Percentiles rank a stretch among this genome's conserved stretches.
phyloP scores from a whole-genome alignment of 257 asterid genomes.

The Cruciata laevipes region DNA sequence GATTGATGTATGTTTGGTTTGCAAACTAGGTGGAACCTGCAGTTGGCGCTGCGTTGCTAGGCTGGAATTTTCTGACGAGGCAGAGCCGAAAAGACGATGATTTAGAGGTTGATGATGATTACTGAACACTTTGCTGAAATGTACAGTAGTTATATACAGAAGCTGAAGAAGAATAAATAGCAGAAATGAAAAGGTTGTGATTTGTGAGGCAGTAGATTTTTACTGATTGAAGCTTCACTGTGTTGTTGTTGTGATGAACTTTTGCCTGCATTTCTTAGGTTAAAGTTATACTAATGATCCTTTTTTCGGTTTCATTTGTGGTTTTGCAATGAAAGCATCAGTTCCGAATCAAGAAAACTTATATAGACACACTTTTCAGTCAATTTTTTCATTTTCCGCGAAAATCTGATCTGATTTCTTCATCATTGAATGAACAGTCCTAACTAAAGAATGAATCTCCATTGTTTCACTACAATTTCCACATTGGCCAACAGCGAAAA shows the following conservation, averaged over 20 bases:
- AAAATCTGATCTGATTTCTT: neutral
- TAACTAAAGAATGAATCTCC: neutral
- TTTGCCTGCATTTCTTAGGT: neutral
- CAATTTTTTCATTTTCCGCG: neutral
- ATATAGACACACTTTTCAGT: neutral
- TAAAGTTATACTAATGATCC: neutral
- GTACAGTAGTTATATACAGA: constrained; percentile 11
- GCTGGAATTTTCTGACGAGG: constrained; percentile 58
- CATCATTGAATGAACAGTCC: constrained; percentile 6
- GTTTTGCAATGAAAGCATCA: neutral
- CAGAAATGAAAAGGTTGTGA: constrained; percentile 8
- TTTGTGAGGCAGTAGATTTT: neutral
- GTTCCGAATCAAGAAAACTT: neutral
- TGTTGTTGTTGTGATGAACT: neutral
- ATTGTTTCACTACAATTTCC: neutral
- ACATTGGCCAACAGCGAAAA: neutral
- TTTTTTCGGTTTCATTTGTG: neutral
- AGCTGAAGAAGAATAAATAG: neutral
- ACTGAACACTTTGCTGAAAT: neutral
- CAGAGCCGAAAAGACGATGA: constrained; percentile 31
- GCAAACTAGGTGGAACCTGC: constrained; percentile 68
- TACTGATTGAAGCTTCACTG: neutral
- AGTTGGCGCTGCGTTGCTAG: constrained; percentile 80
- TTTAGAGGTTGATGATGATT: constrained; percentile 31
- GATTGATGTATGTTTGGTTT: neutral